Evolutionary conservation across 2,329 filamentous ascomycete genomes (phyloP).

Genomic region (Fusarium phyllophilum): DNA sequence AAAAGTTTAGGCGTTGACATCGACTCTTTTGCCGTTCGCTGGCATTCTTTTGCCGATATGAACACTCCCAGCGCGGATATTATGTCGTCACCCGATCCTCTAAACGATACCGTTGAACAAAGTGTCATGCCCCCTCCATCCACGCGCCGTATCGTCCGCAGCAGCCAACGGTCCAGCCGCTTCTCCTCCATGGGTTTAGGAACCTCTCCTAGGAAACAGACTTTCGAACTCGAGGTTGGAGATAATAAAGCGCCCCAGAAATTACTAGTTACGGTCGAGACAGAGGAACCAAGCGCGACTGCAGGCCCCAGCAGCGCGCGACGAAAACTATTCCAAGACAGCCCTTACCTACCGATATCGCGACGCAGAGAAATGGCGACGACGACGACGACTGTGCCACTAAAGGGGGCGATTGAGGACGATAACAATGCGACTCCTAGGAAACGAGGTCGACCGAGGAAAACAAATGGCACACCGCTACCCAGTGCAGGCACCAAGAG

Average conservation of each 20-base stretch:
- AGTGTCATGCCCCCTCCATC: constrained; percentile 51
- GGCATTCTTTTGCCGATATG: constrained; percentile 50
- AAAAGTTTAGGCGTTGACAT: constrained; percentile 37
- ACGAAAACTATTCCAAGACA: constrained; percentile 57
- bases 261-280: constrained; percentile 66
- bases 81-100: constrained; percentile 63
- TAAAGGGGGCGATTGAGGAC: constrained; percentile 55
- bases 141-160: constrained; percentile 57
- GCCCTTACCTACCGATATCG: constrained; percentile 50
- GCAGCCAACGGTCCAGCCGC: constrained; percentile 55
- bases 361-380: constrained; percentile 54
- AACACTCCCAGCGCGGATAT: constrained; percentile 54
- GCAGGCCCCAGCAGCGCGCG: constrained; percentile 48
- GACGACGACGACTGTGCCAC: constrained; percentile 60
- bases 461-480: constrained; percentile 63
- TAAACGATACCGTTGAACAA: constrained; percentile 53
- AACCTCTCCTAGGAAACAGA: constrained; percentile 64
- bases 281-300: constrained; percentile 53
- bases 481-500: constrained; percentile 56
- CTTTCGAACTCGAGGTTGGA: constrained; percentile 66
- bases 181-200: constrained; percentile 49
- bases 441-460: constrained; percentile 59
- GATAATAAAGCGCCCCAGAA: constrained; percentile 61
- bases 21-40: constrained; percentile 48
- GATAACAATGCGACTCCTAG: constrained; percentile 53